These are phyloP conservation scores for Boechera divaricarpa DNA, from an alignment of 345 rosid species.

Conservation along the genomic window DNA sequence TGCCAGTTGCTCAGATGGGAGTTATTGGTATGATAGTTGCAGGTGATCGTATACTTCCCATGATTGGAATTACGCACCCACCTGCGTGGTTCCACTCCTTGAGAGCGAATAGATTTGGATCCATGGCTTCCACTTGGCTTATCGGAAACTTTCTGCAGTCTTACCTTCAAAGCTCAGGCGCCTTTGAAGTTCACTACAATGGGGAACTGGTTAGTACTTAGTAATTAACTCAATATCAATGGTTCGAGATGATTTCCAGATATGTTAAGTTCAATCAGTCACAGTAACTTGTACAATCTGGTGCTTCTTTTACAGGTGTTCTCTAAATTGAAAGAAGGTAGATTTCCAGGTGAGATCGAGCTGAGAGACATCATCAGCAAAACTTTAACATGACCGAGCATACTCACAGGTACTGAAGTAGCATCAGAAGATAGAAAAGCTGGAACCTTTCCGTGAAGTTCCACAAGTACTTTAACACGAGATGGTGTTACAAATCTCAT, in stretches of 20 bases:
- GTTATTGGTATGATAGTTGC: slow-evolving; percentile 72
- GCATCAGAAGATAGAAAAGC: slow-evolving; percentile 1
- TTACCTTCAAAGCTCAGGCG: slow-evolving; percentile 85
- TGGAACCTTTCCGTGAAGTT: slow-evolving; percentile 13
- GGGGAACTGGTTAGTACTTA: slow-evolving; percentile 63
- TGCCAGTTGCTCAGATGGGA: slow-evolving; percentile 73
- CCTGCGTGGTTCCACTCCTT: slow-evolving; percentile 76
- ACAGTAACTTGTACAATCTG: slow-evolving; percentile 4
- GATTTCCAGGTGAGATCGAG: slow-evolving; percentile 91
- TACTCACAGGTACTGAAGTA: slow-evolving; percentile 25
- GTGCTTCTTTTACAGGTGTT: slow-evolving; percentile 57
- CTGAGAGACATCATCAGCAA: slow-evolving; percentile 67
- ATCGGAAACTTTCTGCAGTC: slow-evolving; percentile 85
- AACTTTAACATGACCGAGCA: slow-evolving; percentile 49
- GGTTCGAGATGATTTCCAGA: background rate
- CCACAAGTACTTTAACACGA: background rate
- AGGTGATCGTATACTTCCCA: slow-evolving; percentile 78
- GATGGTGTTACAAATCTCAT: slow-evolving; percentile 21
- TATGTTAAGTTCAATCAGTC: slow-evolving; percentile 8
- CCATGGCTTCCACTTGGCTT: slow-evolving; percentile 90
- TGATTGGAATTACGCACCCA: slow-evolving; percentile 68
- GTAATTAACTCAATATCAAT: slow-evolving; percentile 22
- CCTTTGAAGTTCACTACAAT: slow-evolving; percentile 80
- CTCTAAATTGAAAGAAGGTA: slow-evolving; percentile 79
- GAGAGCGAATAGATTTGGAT: slow-evolving; percentile 84